These are phyloP conservation scores for Eragrostis nindensis DNA, from an alignment of 176 grass and related monocot species.

Conservation along the genomic window DNA sequence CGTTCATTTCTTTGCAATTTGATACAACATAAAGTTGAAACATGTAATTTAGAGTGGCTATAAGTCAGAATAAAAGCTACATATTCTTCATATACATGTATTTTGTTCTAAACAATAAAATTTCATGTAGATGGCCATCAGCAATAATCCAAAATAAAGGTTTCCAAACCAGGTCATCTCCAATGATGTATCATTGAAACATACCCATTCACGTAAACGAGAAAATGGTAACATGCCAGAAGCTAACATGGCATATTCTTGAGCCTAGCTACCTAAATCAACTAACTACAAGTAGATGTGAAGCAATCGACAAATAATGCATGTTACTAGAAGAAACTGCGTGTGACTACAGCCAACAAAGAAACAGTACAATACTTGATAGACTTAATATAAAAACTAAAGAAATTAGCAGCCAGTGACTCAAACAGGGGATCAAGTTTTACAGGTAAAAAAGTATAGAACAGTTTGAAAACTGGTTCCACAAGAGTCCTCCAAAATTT, in stretches of 20 bases:
- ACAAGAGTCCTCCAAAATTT: conserved; percentile 13
- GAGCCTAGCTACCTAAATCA: neutral
- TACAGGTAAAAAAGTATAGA: conserved; percentile 12
- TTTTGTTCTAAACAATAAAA: neutral
- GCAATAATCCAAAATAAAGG: neutral
- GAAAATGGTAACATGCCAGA: neutral
- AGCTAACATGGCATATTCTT: conserved; percentile 1
- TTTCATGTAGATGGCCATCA: neutral
- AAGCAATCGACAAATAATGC: neutral
- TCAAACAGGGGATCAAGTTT: neutral
- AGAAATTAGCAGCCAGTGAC: neutral
- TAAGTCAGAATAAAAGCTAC: conserved; percentile 1
- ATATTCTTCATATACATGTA: neutral
- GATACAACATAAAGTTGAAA: neutral
- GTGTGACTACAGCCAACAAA: too few relatives aligned
- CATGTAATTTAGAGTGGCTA: neutral
- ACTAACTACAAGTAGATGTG: neutral
- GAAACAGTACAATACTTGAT: neutral
- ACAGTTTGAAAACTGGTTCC: neutral
- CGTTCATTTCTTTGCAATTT: neutral
- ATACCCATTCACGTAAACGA: neutral
- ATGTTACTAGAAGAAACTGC: neutral
- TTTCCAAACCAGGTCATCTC: neutral
- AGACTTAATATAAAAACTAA: neutral
- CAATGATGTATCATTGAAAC: neutral